A percentile compares a stretch with the other conserved stretches of the same genome.
Conservation (phyloP, 2,329 filamentous ascomycete species). For the Emmonsiellopsis sp. region DNA sequence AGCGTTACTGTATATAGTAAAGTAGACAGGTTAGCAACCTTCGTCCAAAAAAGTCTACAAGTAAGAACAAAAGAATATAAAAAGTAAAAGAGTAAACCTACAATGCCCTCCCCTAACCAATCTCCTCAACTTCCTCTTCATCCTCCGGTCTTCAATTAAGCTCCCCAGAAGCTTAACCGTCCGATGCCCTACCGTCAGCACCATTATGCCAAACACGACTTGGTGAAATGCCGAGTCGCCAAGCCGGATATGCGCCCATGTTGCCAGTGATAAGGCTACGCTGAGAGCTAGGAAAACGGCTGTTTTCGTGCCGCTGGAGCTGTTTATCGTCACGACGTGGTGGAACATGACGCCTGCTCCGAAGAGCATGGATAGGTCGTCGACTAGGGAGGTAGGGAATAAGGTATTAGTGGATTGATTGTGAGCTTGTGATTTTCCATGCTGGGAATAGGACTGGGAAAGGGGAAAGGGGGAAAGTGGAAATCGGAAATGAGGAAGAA, state of each 20-base stretch:
- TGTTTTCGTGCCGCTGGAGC: neutral
- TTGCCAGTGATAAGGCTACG: conserved; percentile 1
- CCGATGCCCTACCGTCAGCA: conserved; percentile 6
- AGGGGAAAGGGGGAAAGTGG: neutral
- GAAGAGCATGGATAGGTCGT: conserved; percentile 10
- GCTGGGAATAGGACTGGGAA: neutral
- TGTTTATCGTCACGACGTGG: conserved; percentile 9
- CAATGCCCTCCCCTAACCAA: conserved; percentile 3
- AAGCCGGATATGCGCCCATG: conserved; percentile 9
- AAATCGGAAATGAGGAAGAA: no score
- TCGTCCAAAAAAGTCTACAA: neutral
- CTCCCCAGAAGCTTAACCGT: conserved; percentile 4
- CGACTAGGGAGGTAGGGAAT: conserved; percentile 1
- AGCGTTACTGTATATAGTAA: conserved; percentile 4
- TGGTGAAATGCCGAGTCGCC: conserved; percentile 9
- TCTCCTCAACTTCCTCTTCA: conserved; percentile 6
- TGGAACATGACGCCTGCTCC: conserved; percentile 10
- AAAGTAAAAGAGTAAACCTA: neutral
- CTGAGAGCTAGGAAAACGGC: conserved; percentile 5
- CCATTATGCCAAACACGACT: conserved; percentile 9
- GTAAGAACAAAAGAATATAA: neutral
- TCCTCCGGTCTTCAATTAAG: conserved; percentile 3
- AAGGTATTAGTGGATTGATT: neutral
- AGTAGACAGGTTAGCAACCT: neutral
- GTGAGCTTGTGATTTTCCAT: neutral